Evolutionary conservation across 768 basidiomycete species (phyloP).

Genomic region (Agaricus blazei): DNA sequence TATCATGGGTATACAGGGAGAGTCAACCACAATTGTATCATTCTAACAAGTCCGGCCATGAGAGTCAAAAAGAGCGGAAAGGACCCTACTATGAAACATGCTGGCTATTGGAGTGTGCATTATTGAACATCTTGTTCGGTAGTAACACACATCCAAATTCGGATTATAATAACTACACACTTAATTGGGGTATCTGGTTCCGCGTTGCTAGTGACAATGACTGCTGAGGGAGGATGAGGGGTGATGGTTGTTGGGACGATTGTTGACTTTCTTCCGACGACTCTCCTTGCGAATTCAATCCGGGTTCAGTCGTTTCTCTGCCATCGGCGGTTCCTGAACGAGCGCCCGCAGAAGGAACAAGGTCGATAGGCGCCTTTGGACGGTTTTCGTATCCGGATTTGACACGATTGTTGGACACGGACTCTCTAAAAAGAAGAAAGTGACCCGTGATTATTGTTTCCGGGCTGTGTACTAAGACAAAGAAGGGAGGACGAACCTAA

Average conservation of each 20-base stretch:
- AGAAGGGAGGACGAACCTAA: slow-evolving; percentile 44
- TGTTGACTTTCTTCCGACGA: slow-evolving; percentile 36
- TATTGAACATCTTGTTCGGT: neutral
- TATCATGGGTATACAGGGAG: neutral
- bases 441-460: slow-evolving; percentile 3
- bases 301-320: slow-evolving; percentile 50
- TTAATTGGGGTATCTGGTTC: slow-evolving; percentile 35
- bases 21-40: neutral
- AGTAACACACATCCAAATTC: neutral
- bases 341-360: slow-evolving; percentile 67
- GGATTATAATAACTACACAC: slow-evolving; percentile 23
- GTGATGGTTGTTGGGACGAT: slow-evolving; percentile 17
- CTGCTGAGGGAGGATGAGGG: slow-evolving; percentile 20
- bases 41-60: neutral
- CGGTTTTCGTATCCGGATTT: slow-evolving; percentile 71
- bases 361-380: slow-evolving; percentile 59
- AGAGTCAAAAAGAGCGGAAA: neutral
- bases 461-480: neutral
- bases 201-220: slow-evolving; percentile 28
- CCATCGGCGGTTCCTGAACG: slow-evolving; percentile 63
- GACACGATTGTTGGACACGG: slow-evolving; percentile 77
- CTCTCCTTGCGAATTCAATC: slow-evolving; percentile 36
- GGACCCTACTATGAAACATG: slow-evolving; percentile 4
- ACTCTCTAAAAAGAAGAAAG: slow-evolving; percentile 46
- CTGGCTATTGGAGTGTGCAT: slow-evolving; percentile 7